Evolutionary conservation across 2,329 filamentous ascomycete genomes (phyloP).

Genomic region (Trichoderma koningiopsis): DNA sequence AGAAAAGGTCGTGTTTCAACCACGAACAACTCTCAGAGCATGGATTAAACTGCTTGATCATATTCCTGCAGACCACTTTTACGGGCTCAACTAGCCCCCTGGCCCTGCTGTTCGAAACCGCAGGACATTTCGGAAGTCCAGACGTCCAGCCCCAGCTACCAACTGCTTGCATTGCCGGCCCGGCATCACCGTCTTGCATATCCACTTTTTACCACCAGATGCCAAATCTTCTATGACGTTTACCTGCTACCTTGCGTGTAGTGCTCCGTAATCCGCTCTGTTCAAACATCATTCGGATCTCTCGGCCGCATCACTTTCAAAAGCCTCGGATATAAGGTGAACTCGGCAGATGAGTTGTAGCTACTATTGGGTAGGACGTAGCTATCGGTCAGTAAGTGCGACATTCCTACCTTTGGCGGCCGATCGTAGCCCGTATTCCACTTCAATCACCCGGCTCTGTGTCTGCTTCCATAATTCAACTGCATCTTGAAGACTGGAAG

Average conservation of each 20-base stretch:
- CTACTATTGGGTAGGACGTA: neutral
- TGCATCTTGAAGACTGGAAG: constrained; percentile 29
- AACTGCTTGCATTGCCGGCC: constrained; percentile 15
- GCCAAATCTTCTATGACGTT: constrained; percentile 13
- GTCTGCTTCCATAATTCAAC: constrained; percentile 32
- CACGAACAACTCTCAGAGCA: neutral
- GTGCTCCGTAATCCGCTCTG: neutral
- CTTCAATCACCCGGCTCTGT: constrained; percentile 22
- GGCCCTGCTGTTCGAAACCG: neutral
- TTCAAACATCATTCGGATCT: constrained; percentile 1
- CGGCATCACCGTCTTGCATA: constrained; percentile 12
- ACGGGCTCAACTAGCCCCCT: neutral
- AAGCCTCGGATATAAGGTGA: neutral
- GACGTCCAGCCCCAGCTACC: neutral
- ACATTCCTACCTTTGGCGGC: constrained; percentile 37
- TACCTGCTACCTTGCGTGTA: neutral
- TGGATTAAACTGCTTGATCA: neutral
- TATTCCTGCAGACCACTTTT: neutral
- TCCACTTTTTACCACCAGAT: constrained; percentile 1
- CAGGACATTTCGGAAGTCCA: constrained; percentile 10
- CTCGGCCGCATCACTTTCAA: neutral
- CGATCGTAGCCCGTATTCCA: constrained; percentile 34
- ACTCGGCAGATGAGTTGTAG: neutral
- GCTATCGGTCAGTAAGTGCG: neutral
- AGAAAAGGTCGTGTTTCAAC: neutral